A percentile compares a stretch with the other conserved stretches of the same genome.
phyloP scores from a whole-genome alignment of 345 rosid species.

The Euphorbia peplus region DNA sequence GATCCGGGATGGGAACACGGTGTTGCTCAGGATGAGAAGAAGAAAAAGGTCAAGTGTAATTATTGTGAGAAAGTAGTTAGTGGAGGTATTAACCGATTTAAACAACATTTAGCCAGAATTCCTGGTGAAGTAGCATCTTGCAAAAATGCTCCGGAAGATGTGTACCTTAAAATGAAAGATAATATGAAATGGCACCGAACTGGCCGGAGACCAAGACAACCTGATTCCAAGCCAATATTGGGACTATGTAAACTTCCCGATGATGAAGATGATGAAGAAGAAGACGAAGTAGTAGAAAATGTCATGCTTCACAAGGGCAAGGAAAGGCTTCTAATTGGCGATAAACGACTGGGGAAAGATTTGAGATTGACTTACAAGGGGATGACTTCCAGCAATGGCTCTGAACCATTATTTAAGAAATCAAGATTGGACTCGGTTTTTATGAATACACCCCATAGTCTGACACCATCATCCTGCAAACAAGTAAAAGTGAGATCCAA shows the following conservation, averaged over 20 bases:
- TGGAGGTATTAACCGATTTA: conserved; percentile 79
- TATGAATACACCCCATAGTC: conserved; percentile 35
- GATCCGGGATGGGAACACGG: conserved; percentile 91
- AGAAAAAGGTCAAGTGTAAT: conserved; percentile 72
- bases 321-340: conserved; percentile 42
- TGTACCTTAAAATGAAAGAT: conserved; percentile 51
- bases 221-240: conserved; percentile 33
- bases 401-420: conserved; percentile 48
- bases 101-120: conserved; percentile 67
- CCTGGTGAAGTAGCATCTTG: conserved; percentile 80
- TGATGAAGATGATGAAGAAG: conserved; percentile 45
- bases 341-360: conserved; percentile 45
- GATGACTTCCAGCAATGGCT: conserved; percentile 40
- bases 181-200: conserved; percentile 39
- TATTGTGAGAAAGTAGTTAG: conserved; percentile 64
- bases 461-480: conserved; percentile 35
- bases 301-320: conserved; percentile 37
- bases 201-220: conserved; percentile 13
- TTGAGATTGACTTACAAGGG: conserved; percentile 37
- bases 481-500: conserved; percentile 29
- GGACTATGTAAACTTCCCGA: conserved; percentile 42
- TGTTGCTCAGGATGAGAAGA: conserved; percentile 73
- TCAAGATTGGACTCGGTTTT: conserved; percentile 49
- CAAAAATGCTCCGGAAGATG: conserved; percentile 68
- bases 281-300: conserved; percentile 33